Evolutionary conservation across 164 flowering plant genomes (phyloP).

Genomic region (Cinnamomum chago): DNA sequence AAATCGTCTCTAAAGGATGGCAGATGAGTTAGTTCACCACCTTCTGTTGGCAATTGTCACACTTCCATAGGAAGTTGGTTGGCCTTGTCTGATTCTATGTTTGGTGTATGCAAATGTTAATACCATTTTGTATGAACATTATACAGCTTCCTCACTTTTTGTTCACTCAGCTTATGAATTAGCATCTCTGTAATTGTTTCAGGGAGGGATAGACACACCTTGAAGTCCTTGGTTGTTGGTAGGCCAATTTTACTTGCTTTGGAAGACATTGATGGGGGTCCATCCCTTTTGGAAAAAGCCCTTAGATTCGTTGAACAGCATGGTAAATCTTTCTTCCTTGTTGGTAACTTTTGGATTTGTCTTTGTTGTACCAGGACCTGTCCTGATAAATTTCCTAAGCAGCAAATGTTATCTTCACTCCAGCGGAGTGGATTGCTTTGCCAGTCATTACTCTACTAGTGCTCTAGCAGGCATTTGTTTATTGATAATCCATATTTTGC

Average conservation of each 20-base stretch:
- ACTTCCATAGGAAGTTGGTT: neutral
- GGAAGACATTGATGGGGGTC: conserved; percentile 84
- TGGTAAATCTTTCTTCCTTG: conserved; percentile 37
- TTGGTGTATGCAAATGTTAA: neutral
- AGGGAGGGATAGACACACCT: conserved; percentile 45
- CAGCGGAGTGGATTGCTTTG: neutral
- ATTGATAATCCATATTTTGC: neutral
- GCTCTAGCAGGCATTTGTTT: neutral
- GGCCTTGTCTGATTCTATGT: neutral
- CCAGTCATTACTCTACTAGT: neutral
- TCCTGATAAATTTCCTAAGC: too few relatives aligned
- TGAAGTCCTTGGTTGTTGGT: conserved; percentile 55
- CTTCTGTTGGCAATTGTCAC: neutral
- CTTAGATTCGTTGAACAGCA: conserved; percentile 66
- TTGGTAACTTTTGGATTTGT: neutral
- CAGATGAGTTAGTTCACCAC: neutral
- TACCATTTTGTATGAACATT: conserved; percentile 1
- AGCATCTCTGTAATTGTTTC: conserved; percentile 10
- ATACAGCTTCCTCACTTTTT: neutral
- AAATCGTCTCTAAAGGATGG: neutral
- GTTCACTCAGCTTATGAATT: conserved; percentile 7
- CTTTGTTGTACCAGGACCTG: too few relatives aligned
- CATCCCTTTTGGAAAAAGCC: conserved; percentile 89
- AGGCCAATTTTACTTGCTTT: conserved; percentile 80
- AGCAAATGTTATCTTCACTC: neutral